Evolutionary conservation across 768 basidiomycete species (phyloP).

Genomic region (Stropharia rugosoannulata): DNA sequence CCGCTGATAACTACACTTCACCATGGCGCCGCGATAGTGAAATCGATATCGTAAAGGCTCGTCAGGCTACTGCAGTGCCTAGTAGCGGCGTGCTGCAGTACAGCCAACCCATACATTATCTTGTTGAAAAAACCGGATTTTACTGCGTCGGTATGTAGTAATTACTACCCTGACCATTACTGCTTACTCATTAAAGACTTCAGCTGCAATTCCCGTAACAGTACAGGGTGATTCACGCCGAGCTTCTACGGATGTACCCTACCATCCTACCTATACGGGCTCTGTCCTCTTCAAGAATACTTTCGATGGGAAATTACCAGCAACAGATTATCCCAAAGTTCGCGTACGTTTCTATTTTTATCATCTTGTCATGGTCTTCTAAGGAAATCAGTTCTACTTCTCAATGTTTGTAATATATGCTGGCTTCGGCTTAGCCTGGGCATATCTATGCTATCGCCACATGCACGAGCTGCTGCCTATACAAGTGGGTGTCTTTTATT

Average conservation of each 20-base stretch:
- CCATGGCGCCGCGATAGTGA: conserved; percentile 40
- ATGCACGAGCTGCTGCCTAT: conserved; percentile 84
- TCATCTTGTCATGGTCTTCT: conserved; percentile 1
- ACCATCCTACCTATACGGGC: conserved; percentile 79
- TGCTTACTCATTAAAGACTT: background rate
- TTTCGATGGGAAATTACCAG: conserved; percentile 86
- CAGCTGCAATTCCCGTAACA: conserved; percentile 89
- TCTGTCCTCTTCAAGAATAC: conserved; percentile 83
- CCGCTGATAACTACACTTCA: conserved; percentile 43
- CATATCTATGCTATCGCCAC: conserved; percentile 78
- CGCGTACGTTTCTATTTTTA: conserved; percentile 53
- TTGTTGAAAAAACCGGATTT: conserved; percentile 86
- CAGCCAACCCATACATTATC: conserved; percentile 74
- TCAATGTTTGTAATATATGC: conserved; percentile 80
- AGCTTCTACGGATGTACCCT: conserved; percentile 50
- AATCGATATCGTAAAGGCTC: conserved; percentile 12
- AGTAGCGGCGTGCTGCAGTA: conserved; percentile 55
- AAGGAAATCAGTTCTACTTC: conserved; percentile 73
- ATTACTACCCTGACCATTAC: background rate
- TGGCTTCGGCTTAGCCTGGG: conserved; percentile 72
- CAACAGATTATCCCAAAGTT: conserved; percentile 97
- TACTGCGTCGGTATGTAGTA: conserved; percentile 84
- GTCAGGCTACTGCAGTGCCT: conserved; percentile 38
- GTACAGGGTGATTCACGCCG: conserved; percentile 47
- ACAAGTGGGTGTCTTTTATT: conserved; percentile 49